Conservation (phyloP, 257 asterid species). For the Ilex aquifolium region DNA sequence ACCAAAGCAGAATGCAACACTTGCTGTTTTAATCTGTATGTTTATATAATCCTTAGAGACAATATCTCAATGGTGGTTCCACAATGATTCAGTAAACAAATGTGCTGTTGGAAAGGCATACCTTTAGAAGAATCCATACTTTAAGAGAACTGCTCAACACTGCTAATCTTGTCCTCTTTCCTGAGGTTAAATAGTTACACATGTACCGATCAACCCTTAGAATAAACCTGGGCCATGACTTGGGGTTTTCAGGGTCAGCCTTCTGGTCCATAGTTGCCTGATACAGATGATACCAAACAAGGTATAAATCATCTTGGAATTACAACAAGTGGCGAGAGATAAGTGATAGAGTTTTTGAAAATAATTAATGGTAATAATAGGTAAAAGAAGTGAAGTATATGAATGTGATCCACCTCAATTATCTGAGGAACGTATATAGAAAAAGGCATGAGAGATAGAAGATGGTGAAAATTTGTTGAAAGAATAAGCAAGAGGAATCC, state of each 20-base stretch:
- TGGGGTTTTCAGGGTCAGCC: conserved; percentile 70
- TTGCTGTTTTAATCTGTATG: no score
- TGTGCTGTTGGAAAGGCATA: conserved; percentile 17
- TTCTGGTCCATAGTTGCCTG: conserved; percentile 72
- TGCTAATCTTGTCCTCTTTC: conserved; percentile 86
- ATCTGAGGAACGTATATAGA: no score
- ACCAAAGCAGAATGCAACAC: no score
- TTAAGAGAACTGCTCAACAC: conserved; percentile 90
- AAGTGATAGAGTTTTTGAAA: background rate
- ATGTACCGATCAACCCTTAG: conserved; percentile 84
- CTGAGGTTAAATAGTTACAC: conserved; percentile 87
- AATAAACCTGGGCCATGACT: conserved; percentile 85
- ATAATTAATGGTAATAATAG: no score
- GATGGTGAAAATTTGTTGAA: no score
- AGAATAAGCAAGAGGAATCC: no score
- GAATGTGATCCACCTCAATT: no score
- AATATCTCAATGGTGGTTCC: background rate
- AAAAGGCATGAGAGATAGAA: no score
- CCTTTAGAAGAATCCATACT: conserved; percentile 97
- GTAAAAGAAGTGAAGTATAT: no score
- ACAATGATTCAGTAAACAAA: background rate
- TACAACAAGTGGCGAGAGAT: no score
- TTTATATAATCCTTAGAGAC: background rate
- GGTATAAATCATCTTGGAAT: no score
- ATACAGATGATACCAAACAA: conserved; percentile 10